Conservation (phyloP, 257 asterid species). For the Thymus mandschuricus region DNA sequence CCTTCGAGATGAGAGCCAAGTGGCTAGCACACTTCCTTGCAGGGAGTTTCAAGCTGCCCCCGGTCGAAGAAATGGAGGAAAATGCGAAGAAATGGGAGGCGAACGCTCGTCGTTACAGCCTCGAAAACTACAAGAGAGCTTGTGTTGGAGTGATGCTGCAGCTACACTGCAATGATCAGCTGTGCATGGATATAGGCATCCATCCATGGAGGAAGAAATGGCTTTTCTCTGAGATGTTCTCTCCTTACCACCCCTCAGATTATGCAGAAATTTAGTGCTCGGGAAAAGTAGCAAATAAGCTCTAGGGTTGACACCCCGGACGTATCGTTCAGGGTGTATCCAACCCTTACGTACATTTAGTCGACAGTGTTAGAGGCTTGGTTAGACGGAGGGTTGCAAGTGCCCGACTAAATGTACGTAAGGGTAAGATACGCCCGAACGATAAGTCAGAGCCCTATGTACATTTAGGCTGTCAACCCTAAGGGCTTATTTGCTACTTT, state of each 20-base stretch:
- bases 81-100: conserved; percentile 48
- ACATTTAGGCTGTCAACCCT: too few relatives aligned
- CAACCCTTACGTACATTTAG: too few relatives aligned
- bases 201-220: conserved; percentile 54
- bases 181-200: conserved; percentile 55
- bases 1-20: conserved; percentile 58
- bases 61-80: conserved; percentile 53
- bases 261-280: conserved; percentile 29
- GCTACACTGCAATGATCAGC: conserved; percentile 58
- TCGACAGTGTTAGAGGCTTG: too few relatives aligned
- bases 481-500: too few relatives aligned
- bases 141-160: conserved; percentile 60
- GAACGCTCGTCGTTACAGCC: conserved; percentile 36
- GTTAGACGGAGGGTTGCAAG: too few relatives aligned
- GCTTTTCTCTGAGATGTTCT: conserved; percentile 40
- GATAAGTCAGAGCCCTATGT: too few relatives aligned
- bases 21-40: conserved; percentile 62
- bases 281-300: too few relatives aligned
- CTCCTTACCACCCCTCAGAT: conserved; percentile 52
- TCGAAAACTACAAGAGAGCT: conserved; percentile 46
- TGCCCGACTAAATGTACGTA: too few relatives aligned
- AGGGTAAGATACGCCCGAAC: too few relatives aligned
- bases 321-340: too few relatives aligned
- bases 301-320: too few relatives aligned
- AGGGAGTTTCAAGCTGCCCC: conserved; percentile 49